Evolutionary conservation across 352 stramenopile species (phyloP).

Genomic region (Phytophthora lateralis): DNA sequence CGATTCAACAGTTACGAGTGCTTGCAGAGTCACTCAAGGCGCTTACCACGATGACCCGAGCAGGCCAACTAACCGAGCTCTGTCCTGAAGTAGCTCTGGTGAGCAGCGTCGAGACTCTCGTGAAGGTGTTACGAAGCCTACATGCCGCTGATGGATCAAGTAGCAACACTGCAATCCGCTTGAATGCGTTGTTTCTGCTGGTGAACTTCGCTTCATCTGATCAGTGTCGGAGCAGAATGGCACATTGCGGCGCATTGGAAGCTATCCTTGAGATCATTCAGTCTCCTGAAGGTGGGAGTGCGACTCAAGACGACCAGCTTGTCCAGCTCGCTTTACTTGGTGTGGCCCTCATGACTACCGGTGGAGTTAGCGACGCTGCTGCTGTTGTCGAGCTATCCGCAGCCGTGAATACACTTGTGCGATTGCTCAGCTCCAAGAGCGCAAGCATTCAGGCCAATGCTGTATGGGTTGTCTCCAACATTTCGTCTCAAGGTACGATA

Average conservation of each 20-base stretch:
- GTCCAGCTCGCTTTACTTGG: slow-evolving; percentile 68
- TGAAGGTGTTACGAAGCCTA: slow-evolving; percentile 41
- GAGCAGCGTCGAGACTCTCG: slow-evolving; percentile 51
- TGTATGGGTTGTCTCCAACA: slow-evolving; percentile 82
- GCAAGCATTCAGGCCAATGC: slow-evolving; percentile 67
- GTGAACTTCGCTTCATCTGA: slow-evolving; percentile 66
- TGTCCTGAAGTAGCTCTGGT: slow-evolving; percentile 45
- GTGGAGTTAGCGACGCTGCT: slow-evolving; percentile 40
- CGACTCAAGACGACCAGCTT: slow-evolving; percentile 55
- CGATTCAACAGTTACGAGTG: slow-evolving; percentile 31
- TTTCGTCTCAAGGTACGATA: slow-evolving; percentile 58
- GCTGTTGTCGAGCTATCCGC: slow-evolving; percentile 40
- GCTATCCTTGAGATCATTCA: slow-evolving; percentile 38
- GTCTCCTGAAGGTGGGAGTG: slow-evolving; percentile 9
- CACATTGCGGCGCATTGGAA: slow-evolving; percentile 47
- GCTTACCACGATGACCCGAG: slow-evolving; percentile 55
- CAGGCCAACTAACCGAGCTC: slow-evolving; percentile 29
- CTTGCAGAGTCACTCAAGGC: slow-evolving; percentile 56
- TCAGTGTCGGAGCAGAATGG: slow-evolving; percentile 50
- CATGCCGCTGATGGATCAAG: slow-evolving; percentile 4
- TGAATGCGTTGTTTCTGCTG: slow-evolving; percentile 68
- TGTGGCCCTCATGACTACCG: slow-evolving; percentile 60
- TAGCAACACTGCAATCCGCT: slow-evolving; percentile 38
- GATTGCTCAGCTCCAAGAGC: slow-evolving; percentile 56
- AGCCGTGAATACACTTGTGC: slow-evolving; percentile 48